These are phyloP conservation scores for Beauveria sp. DNA, from an alignment of 2,329 filamentous ascomycete genomes.

Conservation along the genomic window DNA sequence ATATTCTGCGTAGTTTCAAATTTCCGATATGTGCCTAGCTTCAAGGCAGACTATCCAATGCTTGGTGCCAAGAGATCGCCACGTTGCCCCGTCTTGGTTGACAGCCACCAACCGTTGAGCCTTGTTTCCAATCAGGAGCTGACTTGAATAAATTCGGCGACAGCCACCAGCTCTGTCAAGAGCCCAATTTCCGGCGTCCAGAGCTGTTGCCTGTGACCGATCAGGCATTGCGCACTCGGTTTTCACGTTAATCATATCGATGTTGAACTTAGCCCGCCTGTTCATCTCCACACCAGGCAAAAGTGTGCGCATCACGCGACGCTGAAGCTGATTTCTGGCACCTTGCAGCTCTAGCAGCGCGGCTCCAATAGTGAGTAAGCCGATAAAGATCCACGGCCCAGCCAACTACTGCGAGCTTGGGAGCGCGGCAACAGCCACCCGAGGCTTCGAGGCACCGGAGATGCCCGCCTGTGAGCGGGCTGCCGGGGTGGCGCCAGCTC, in stretches of 20 bases:
- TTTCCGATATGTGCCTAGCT: background rate
- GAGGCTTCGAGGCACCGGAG: background rate
- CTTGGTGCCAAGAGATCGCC: background rate
- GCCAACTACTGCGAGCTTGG: background rate
- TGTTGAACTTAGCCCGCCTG: background rate
- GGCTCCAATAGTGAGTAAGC: background rate
- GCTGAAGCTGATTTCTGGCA: background rate
- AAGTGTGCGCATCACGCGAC: constrained; percentile 3
- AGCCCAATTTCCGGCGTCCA: background rate
- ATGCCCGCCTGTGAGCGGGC: background rate
- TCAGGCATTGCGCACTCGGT: background rate
- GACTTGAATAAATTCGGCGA: background rate
- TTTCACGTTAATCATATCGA: background rate
- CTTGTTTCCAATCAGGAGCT: too few species aligned
- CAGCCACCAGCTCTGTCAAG: background rate
- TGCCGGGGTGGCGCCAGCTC: background rate
- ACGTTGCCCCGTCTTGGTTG: background rate
- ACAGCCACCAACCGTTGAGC: background rate
- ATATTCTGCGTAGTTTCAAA: rapidly evolving
- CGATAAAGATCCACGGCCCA: background rate
- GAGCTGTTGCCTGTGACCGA: background rate
- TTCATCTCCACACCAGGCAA: background rate
- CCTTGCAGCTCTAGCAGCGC: background rate
- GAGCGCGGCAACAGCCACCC: background rate
- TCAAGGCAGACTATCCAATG: background rate